Evolutionary conservation across 129 eudicot species (phyloP).

Genomic region (Tanacetum coccineum): DNA sequence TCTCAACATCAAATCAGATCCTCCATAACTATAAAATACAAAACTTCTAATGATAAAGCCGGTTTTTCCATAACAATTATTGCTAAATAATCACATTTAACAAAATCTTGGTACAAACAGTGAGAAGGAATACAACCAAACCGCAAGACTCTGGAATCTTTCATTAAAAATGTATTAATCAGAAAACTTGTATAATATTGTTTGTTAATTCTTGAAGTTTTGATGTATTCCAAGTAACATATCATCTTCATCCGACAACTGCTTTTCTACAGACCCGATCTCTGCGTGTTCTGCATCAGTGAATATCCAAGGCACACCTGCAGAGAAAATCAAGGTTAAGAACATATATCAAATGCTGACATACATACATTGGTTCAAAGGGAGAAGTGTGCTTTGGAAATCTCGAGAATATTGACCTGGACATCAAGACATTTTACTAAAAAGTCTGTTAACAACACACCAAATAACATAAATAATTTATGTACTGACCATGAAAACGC

Average conservation of each 20-base stretch:
- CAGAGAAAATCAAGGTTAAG: too few species aligned
- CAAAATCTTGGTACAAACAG: neutral
- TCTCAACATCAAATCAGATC: too few species aligned
- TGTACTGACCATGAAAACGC: slow-evolving; percentile 84
- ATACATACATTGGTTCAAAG: neutral
- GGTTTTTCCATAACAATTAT: neutral
- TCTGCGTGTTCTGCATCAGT: too few species aligned
- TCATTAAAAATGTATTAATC: neutral
- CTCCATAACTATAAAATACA: neutral
- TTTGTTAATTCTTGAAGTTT: slow-evolving; percentile 84
- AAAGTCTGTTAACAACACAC: too few species aligned
- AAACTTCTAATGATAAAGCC: neutral
- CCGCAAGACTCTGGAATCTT: slow-evolving; percentile 4
- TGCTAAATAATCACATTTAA: neutral
- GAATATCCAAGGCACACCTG: too few species aligned
- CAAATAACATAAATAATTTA: too few species aligned
- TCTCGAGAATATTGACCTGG: too few species aligned
- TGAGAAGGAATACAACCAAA: slow-evolving; percentile 4
- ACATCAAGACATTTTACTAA: too few species aligned
- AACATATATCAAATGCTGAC: neutral
- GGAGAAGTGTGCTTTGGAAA: neutral
- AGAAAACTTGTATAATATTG: slow-evolving; percentile 87
- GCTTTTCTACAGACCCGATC: slow-evolving; percentile 49
- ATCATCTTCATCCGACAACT: slow-evolving; percentile 45
- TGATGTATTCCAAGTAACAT: slow-evolving; percentile 64